These are phyloP conservation scores for Phylloboletellus chloephorus DNA, from an alignment of 1,284 basidiomycete species.

Conservation along the genomic window DNA sequence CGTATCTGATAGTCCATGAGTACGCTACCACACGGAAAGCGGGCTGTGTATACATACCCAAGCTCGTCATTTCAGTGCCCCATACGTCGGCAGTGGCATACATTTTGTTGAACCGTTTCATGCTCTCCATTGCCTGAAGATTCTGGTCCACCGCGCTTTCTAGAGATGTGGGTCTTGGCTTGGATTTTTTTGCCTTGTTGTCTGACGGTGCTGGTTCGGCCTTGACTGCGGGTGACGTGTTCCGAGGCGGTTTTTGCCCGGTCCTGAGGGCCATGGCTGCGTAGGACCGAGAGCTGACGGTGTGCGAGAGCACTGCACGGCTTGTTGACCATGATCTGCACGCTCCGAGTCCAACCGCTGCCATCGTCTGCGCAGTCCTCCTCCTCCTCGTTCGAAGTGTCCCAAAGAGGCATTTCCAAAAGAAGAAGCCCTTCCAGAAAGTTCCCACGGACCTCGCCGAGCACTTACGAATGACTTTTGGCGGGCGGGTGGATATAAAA, in stretches of 20 bases:
- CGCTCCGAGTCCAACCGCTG: slow-evolving; percentile 11
- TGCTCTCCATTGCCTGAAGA: slow-evolving; percentile 38
- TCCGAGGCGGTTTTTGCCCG: slow-evolving; percentile 10
- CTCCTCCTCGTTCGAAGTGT: slow-evolving; percentile 5
- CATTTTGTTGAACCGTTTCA: slow-evolving; percentile 35
- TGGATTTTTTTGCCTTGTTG: slow-evolving; percentile 8
- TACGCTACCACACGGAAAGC: background rate
- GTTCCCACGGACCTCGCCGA: slow-evolving; percentile 23
- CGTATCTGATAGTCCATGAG: slow-evolving; percentile 16
- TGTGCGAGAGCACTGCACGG: background rate
- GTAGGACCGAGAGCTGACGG: slow-evolving; percentile 17
- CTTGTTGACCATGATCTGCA: slow-evolving; percentile 9
- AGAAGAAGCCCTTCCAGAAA: slow-evolving; percentile 1
- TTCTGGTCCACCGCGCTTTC: slow-evolving; percentile 34
- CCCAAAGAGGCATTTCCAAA: slow-evolving; percentile 12
- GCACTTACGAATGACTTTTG: slow-evolving; percentile 18
- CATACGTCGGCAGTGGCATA: slow-evolving; percentile 41
- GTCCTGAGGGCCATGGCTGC: slow-evolving; percentile 16
- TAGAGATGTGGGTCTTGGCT: slow-evolving; percentile 10
- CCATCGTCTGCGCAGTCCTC: slow-evolving; percentile 9
- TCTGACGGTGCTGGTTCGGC: slow-evolving; percentile 1
- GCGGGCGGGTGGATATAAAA: slow-evolving; percentile 18
- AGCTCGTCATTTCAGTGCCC: slow-evolving; percentile 43
- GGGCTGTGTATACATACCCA: slow-evolving; percentile 39
- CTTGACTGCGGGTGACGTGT: slow-evolving; percentile 9